Percentiles rank a stretch among this genome's conserved stretches.
phyloP scores from a whole-genome alignment of 768 basidiomycete genomes.

The Porpolomopsis calyptriformis region DNA sequence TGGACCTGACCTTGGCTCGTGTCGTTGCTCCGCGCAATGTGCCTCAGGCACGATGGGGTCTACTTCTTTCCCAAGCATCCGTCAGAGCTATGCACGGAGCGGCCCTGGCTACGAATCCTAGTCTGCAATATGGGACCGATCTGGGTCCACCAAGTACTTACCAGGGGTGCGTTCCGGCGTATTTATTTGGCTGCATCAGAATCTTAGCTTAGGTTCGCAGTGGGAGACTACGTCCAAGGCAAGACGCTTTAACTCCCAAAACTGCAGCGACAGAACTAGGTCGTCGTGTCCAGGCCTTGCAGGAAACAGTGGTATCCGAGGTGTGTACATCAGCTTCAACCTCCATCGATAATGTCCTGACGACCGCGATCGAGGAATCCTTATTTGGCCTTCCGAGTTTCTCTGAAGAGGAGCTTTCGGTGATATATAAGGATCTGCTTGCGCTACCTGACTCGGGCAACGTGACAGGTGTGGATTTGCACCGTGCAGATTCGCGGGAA shows the following conservation, averaged over 20 bases:
- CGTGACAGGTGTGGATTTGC: conserved; percentile 1
- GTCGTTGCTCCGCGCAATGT: neutral
- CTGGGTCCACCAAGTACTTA: neutral
- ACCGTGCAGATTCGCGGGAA: conserved; percentile 11
- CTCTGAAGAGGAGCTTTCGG: conserved; percentile 32
- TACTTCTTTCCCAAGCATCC: neutral
- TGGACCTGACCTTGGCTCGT: conserved; percentile 1
- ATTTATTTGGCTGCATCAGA: neutral
- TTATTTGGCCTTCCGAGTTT: conserved; percentile 25
- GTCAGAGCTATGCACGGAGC: neutral
- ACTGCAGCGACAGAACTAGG: conserved; percentile 21
- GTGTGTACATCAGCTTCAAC: conserved; percentile 15
- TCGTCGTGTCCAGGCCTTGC: conserved; percentile 26
- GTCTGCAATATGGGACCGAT: neutral
- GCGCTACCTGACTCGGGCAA: conserved; percentile 18
- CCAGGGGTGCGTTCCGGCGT: neutral
- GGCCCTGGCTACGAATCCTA: neutral
- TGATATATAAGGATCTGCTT: conserved; percentile 36
- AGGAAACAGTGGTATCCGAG: conserved; percentile 25
- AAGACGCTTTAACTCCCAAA: neutral
- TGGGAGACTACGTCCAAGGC: neutral
- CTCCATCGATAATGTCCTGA: neutral
- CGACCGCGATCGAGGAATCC: conserved; percentile 18
- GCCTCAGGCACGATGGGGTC: neutral
- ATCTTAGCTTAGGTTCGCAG: no score